Percentiles rank a stretch among this genome's conserved stretches.
Evolutionary conservation across 192 early-diverging fungal genomes (phyloP).

Genomic region (Backusella morwellensis): DNA sequence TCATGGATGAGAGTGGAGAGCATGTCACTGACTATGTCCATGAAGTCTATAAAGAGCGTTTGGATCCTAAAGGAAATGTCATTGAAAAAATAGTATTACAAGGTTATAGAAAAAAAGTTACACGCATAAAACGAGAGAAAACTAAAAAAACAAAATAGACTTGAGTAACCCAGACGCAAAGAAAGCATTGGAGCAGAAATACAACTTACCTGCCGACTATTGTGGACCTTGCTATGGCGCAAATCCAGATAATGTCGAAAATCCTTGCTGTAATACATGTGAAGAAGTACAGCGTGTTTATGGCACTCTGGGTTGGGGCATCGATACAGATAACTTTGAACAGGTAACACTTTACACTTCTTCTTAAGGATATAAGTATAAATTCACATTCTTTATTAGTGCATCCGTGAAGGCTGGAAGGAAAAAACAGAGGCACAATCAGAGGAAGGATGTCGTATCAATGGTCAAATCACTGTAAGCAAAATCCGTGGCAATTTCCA

Average conservation of each 20-base stretch:
- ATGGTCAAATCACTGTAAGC: slow-evolving; percentile 77
- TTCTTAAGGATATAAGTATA: too few species aligned
- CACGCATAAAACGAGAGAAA: not conserved
- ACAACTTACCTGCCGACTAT: slow-evolving; percentile 37
- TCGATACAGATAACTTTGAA: slow-evolving; percentile 74
- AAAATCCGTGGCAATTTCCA: slow-evolving; percentile 93
- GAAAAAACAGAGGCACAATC: slow-evolving; percentile 69
- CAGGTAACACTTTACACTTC: slow-evolving; percentile 42
- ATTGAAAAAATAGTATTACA: slow-evolving; percentile 56
- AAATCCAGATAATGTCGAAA: slow-evolving; percentile 40
- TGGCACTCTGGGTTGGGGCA: slow-evolving; percentile 75
- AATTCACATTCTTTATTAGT: slow-evolving; percentile 37
- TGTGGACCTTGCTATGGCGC: slow-evolving; percentile 90
- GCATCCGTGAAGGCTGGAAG: slow-evolving; percentile 79
- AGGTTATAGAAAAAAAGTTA: slow-evolving; percentile 35
- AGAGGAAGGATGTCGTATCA: slow-evolving; percentile 86
- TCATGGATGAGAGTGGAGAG: slow-evolving; percentile 92
- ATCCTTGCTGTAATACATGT: slow-evolving; percentile 89
- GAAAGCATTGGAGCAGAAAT: not conserved
- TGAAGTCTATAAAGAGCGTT: slow-evolving; percentile 76
- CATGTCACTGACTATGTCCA: slow-evolving; percentile 75
- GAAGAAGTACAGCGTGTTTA: slow-evolving; percentile 85
- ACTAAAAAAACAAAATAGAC: slow-evolving; percentile 30
- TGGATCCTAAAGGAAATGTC: slow-evolving; percentile 60
- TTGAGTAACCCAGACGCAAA: slow-evolving; percentile 44